Conservation (phyloP, 2,329 filamentous ascomycete species). For the Sporothrix brasiliensis region DNA sequence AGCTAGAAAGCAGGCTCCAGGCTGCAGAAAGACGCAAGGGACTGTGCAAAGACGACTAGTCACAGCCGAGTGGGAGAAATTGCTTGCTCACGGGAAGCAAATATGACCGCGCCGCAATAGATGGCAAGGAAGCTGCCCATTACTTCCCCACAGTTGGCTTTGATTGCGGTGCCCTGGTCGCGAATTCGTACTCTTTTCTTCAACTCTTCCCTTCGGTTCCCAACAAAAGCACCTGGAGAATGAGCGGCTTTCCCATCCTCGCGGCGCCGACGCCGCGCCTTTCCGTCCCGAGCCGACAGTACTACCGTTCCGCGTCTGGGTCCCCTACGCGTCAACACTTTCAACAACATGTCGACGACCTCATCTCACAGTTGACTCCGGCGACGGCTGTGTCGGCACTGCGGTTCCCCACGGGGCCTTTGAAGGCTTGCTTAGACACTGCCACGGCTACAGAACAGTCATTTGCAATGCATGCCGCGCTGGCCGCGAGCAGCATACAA, state of each 20-base stretch:
- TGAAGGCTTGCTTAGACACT: slow-evolving; percentile 63
- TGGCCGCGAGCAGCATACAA: slow-evolving; percentile 70
- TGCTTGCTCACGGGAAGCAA: not conserved
- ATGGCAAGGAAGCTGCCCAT: slow-evolving; percentile 5
- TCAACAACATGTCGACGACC: slow-evolving; percentile 51
- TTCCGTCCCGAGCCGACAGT: slow-evolving; percentile 46
- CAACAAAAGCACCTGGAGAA: slow-evolving; percentile 33
- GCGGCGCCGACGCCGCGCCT: slow-evolving; percentile 46
- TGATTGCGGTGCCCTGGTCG: not conserved
- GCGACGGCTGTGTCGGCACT: slow-evolving; percentile 64
- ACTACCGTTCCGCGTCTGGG: slow-evolving; percentile 45
- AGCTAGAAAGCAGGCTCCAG: not conserved
- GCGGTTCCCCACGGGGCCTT: slow-evolving; percentile 53
- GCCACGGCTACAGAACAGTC: slow-evolving; percentile 68
- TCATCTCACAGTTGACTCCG: slow-evolving; percentile 64
- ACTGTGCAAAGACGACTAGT: not conserved
- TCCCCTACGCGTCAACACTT: slow-evolving; percentile 52
- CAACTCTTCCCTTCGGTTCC: no score
- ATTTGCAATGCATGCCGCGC: slow-evolving; percentile 70
- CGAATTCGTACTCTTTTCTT: not conserved
- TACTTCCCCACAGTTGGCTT: not conserved
- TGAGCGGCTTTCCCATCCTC: slow-evolving; percentile 45
- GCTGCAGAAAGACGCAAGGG: slow-evolving; percentile 3
- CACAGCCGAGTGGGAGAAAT: not conserved
- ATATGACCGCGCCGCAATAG: slow-evolving; percentile 19